Base-by-base conservation (phyloP, 176 grass and related monocot genomes). In the Calamus simplicifolius region DNA sequence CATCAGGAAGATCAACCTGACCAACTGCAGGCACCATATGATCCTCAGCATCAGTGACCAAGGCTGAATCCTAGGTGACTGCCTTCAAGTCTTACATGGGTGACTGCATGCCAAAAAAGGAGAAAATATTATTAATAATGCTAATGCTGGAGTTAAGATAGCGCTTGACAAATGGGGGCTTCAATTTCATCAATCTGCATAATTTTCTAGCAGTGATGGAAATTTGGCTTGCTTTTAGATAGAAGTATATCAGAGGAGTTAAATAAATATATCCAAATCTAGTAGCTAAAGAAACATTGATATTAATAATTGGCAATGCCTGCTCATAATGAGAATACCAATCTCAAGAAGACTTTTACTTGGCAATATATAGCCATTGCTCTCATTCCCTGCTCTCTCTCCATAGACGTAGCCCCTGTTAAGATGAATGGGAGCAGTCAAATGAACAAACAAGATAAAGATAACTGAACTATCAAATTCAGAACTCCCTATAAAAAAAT, bases 321-420 rank as follows among this genome's bases (percentile, higher is more conserved):
- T 38, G 35, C 35, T 43, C 8, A 43, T 12, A 13, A 43, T 64
- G 25, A 26, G 19, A 72, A 59, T 80, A 82, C 87, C 87, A 80
- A 98, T 98, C 65, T 98, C 87, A 81, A 92, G 67, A 67, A 98
- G 69, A 54, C 23, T 69, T 76, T 76, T 98, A 69, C 92, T 98
- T 21, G 93, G 93, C 68, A 98, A 74, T 78, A 98, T 78, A 74
- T 98, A 98, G 18, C 93, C 93, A 61, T 87, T 98, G 70, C 93
- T 92, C 79, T 98, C 93, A 75, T 98, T 87, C 75, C 92, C 84
- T 27, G 51, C 52, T 63, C 87, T 98, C 93, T 88, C 93, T 85
- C 93, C 93, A 98, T 50, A 80, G 70, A 70, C 56, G 92, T 62
- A 98, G 49, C 49, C 84, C 75, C 93, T 98, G 79, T 53, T 28